Conservation (phyloP, 2,329 filamentous ascomycete genomes). For the Ophiostoma sp. region DNA sequence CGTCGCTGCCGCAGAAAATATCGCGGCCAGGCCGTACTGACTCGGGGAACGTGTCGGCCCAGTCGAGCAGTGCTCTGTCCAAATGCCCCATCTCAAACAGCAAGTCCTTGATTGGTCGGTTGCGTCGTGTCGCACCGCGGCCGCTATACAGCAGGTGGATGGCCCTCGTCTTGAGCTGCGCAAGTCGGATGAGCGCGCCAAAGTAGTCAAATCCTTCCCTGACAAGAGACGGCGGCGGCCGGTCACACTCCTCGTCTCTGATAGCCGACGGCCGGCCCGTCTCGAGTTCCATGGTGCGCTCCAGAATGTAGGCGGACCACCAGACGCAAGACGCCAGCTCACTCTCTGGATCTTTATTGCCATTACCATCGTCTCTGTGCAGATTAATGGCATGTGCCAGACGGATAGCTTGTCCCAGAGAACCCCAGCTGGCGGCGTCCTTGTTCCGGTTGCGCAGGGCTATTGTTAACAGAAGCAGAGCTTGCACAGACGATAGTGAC, state of each 20-base stretch:
- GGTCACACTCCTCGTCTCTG: slow-evolving; percentile 22
- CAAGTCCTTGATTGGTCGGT: slow-evolving; percentile 9
- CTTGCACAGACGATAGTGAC: slow-evolving; percentile 12
- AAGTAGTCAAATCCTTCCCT: slow-evolving; percentile 20
- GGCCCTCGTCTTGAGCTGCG: slow-evolving; percentile 16
- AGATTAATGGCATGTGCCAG: slow-evolving; percentile 22
- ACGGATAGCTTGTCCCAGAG: slow-evolving; percentile 21
- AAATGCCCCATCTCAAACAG: slow-evolving; percentile 22
- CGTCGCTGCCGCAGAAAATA: slow-evolving; percentile 16
- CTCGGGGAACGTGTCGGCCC: slow-evolving; percentile 24
- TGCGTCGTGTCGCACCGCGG: neutral
- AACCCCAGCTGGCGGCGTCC: slow-evolving; percentile 25
- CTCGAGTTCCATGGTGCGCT: slow-evolving; percentile 25
- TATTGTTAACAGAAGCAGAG: slow-evolving; percentile 21
- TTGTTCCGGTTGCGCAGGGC: slow-evolving; percentile 25
- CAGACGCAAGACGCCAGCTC: neutral
- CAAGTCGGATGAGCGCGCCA: slow-evolving; percentile 8
- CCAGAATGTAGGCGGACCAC: slow-evolving; percentile 25
- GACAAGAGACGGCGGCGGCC: neutral
- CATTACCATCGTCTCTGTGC: neutral
- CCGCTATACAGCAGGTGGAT: slow-evolving; percentile 17
- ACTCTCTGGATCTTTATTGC: neutral
- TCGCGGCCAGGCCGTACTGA: slow-evolving; percentile 20
- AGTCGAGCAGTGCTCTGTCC: slow-evolving; percentile 25
- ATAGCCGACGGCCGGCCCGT: slow-evolving; percentile 24